Percentiles rank a stretch among this genome's conserved stretches.
These are phyloP conservation scores for Boletus smithii DNA, from an alignment of 1,284 basidiomycete genomes.

Conservation along the genomic window DNA sequence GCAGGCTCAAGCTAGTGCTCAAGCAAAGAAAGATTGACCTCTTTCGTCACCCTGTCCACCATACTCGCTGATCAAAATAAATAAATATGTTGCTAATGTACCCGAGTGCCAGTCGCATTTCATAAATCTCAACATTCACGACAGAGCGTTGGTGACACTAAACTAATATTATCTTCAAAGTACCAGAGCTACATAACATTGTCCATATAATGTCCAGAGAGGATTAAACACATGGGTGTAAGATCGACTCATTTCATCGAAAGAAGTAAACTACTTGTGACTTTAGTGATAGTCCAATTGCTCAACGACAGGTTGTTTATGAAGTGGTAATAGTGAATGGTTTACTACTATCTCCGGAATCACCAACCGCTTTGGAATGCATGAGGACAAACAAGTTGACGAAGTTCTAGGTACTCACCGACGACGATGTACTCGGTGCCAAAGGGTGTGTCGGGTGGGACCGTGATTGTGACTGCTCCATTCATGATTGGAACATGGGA, in stretches of 20 bases:
- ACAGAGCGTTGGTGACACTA: too few relatives aligned
- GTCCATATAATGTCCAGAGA: constrained; percentile 17
- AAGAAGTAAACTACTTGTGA: constrained; percentile 5
- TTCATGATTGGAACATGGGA: constrained; percentile 37
- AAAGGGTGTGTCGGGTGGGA: constrained; percentile 33
- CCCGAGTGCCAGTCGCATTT: too few relatives aligned
- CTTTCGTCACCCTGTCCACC: too few relatives aligned
- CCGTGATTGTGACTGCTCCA: constrained; percentile 34
- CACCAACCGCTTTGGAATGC: constrained; percentile 21
- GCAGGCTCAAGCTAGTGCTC: constrained; percentile 35
- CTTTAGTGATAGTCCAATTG: constrained; percentile 1
- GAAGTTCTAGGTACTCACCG: constrained; percentile 28
- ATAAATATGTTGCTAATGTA: too few relatives aligned
- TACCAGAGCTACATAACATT: too few relatives aligned
- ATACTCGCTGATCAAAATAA: too few relatives aligned
- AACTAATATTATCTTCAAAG: too few relatives aligned
- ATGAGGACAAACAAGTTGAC: constrained; percentile 3
- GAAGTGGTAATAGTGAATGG: constrained; percentile 17
- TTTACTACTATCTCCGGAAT: constrained; percentile 21
- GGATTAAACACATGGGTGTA: neutral
- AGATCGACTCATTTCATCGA: constrained; percentile 4
- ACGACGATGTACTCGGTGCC: constrained; percentile 35
- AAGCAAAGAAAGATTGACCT: constrained; percentile 41
- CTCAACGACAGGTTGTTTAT: neutral
- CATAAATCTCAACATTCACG: too few relatives aligned